phyloP scores from a whole-genome alignment of 1,284 basidiomycete species.

The Pseudozyma sp. region DNA sequence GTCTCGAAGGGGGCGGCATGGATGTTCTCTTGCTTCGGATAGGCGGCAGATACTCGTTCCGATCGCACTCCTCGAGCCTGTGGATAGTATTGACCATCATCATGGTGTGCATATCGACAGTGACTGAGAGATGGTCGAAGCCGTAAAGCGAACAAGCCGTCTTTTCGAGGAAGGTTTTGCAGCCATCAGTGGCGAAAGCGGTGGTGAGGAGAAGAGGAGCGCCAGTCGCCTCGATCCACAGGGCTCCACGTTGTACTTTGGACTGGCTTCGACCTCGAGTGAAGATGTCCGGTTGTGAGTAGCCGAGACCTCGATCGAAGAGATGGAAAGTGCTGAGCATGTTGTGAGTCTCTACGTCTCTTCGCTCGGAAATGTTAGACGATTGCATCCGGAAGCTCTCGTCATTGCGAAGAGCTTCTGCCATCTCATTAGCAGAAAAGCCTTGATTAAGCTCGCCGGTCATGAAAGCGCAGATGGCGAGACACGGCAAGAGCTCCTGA shows the following conservation, averaged over 20 bases:
- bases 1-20: constrained; percentile 25
- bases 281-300: constrained; percentile 39
- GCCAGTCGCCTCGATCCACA: constrained; percentile 43
- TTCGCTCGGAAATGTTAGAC: constrained; percentile 18
- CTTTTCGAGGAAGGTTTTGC: constrained; percentile 50
- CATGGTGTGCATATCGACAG: constrained; percentile 36
- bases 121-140: constrained; percentile 33
- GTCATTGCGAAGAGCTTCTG: constrained; percentile 24
- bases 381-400: constrained; percentile 17
- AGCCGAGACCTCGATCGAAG: constrained; percentile 48
- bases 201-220: constrained; percentile 45
- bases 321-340: constrained; percentile 44
- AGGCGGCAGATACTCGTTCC: constrained; percentile 42
- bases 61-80: constrained; percentile 44
- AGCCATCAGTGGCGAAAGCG: constrained; percentile 39
- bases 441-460: constrained; percentile 44
- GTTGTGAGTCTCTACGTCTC: constrained; percentile 30
- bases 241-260: constrained; percentile 21
- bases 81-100: constrained; percentile 40
- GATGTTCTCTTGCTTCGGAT: constrained; percentile 15
- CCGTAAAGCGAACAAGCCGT: constrained; percentile 46
- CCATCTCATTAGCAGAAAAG: constrained; percentile 46
- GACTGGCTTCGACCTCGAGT: constrained; percentile 4
- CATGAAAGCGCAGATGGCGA: constrained; percentile 44
- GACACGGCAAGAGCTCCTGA: constrained; percentile 30